Evolutionary conservation across 2,329 filamentous ascomycete species (phyloP).

Genomic region (Colletotrichum euphorbiae): DNA sequence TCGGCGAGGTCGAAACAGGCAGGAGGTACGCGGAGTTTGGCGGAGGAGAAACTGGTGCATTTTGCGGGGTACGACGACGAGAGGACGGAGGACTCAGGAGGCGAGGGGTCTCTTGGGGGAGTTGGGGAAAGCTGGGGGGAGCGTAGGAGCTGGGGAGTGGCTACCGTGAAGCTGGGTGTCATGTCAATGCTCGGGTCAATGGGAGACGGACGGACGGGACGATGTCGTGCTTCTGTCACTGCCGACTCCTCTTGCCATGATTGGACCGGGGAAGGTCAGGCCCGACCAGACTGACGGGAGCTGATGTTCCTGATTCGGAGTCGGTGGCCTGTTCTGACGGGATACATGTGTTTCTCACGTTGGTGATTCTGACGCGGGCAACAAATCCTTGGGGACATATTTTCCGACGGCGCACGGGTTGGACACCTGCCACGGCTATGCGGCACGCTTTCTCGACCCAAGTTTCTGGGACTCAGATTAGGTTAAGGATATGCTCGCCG

Average conservation of each 20-base stretch:
- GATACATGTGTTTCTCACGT: neutral
- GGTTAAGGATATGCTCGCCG: slow-evolving; percentile 14
- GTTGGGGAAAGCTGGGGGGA: slow-evolving; percentile 30
- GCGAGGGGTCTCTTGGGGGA: slow-evolving; percentile 28
- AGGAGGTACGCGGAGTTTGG: slow-evolving; percentile 40
- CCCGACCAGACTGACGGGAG: neutral
- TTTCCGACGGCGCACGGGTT: neutral
- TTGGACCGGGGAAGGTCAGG: slow-evolving; percentile 9
- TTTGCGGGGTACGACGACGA: slow-evolving; percentile 43
- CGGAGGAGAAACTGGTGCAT: slow-evolving; percentile 41
- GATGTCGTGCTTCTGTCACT: neutral
- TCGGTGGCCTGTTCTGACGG: neutral
- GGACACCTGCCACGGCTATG: slow-evolving; percentile 6
- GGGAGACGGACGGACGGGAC: neutral
- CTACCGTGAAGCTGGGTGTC: neutral
- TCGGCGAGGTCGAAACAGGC: slow-evolving; percentile 42
- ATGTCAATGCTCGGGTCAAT: neutral
- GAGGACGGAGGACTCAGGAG: slow-evolving; percentile 41
- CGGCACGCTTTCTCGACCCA: neutral
- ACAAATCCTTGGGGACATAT: neutral
- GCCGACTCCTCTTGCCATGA: neutral
- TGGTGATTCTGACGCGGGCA: neutral
- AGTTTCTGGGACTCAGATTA: slow-evolving; percentile 7
- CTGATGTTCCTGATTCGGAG: slow-evolving; percentile 15
- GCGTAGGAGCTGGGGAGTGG: neutral